Evolutionary conservation across 2,329 filamentous ascomycete genomes (phyloP), one percentile per base, ranked within the genome.

Genomic region (Claviceps sp.): DNA sequence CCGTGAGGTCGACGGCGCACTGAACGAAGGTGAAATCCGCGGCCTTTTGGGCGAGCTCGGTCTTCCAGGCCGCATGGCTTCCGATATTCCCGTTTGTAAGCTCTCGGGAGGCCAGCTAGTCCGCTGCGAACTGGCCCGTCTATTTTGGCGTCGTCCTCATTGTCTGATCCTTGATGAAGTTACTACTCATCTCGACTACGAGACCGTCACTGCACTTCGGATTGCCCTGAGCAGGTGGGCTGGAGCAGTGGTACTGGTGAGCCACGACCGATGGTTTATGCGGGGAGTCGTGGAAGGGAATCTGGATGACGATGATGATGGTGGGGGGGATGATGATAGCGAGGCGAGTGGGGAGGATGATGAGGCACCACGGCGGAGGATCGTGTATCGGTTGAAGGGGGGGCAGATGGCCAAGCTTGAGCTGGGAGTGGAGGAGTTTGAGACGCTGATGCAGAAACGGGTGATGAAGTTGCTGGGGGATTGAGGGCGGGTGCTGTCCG

Each of bases 211-310:
- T 7, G 86, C 85, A 2, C 67, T 94, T 51, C 75, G 84, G 1
- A 73, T 78, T 24, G 84, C 84, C 2, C 64, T 94, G 56, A 73
- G 76, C 14, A 69, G 69, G 2, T 94, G 85, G 75, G 76, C 82
- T 52, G 88, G 88, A 0, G 87, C 87, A 0, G 76, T 93, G 4
- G 68, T 94, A 41, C 69, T 93, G 5, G 83, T 93, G 4, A 89
- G 82, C 39, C 89, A 94, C 69, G 88, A 94, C 64, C 75, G 89
- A 37, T 94, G 86, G 74, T 84, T 94, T 60, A 77, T 93, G 68
- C 76, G 83, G 46, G 81, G 81, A 2, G 85, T 85, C 0, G 73
- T 93, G 1, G 59, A 72, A 54, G 65, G 65, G 3, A 56, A 56
- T 7, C 43, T 73, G 43, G 69, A 67, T 3, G 69, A 14, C 16